A percentile compares a stretch with the other conserved stretches of the same genome.
These are phyloP conservation scores for Colletotrichum musae DNA, from an alignment of 2,329 filamentous ascomycete genomes.

Conservation along the genomic window DNA sequence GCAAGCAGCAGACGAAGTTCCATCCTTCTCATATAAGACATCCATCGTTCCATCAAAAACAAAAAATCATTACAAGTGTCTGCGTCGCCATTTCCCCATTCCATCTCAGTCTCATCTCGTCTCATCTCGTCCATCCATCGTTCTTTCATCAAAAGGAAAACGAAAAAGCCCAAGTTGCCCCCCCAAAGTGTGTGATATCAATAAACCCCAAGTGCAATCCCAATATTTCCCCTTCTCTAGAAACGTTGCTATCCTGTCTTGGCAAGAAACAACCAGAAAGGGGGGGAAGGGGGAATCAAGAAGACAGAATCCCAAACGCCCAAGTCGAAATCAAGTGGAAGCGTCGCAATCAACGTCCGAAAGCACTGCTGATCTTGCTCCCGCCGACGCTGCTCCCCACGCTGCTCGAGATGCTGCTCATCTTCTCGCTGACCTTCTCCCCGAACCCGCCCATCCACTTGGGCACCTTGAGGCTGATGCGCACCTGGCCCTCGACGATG, in stretches of 20 bases:
- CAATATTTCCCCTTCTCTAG: no score
- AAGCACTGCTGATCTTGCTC: constrained; percentile 31
- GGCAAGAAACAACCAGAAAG: not conserved
- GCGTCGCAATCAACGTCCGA: constrained; percentile 15
- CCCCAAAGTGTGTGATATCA: constrained; percentile 2
- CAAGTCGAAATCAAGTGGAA: constrained; percentile 24
- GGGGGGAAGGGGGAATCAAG: not conserved
- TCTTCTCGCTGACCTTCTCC: constrained; percentile 61
- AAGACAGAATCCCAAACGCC: constrained; percentile 16
- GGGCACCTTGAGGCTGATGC: constrained; percentile 69
- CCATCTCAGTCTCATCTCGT: no score
- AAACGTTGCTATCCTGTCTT: no score
- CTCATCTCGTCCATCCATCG: no score
- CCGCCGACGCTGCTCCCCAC: constrained; percentile 48
- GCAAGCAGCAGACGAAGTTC: no score
- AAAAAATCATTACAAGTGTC: no score
- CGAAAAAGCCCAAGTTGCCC: no score
- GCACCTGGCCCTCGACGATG: constrained; percentile 86
- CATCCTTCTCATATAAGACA: no score
- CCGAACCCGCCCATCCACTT: constrained; percentile 65
- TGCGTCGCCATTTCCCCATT: no score
- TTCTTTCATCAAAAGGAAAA: no score
- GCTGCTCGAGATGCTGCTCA: constrained; percentile 65
- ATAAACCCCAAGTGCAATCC: not conserved
- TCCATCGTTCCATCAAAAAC: no score